Conservation (phyloP, 2,329 filamentous ascomycete genomes). For the Aspergillus felis region DNA sequence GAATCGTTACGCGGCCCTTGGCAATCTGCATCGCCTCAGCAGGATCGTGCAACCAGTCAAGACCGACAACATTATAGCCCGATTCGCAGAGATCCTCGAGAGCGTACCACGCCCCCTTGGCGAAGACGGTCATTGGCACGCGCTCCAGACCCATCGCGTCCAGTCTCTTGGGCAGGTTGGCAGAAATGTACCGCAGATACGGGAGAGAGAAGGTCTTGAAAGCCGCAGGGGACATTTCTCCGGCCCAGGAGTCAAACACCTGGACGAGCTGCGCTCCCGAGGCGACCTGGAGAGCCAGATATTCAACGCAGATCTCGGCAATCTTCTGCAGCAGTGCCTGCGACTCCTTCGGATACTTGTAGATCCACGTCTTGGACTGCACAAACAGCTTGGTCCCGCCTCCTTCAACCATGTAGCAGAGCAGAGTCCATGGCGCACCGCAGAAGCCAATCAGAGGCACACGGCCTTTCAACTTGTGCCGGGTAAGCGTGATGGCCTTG, state of each 20-base stretch:
- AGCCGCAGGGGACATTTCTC: constrained; percentile 77
- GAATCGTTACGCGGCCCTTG: constrained; percentile 73
- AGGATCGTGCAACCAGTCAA: constrained; percentile 93
- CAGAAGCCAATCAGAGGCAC: constrained; percentile 96
- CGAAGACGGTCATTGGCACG: constrained; percentile 97
- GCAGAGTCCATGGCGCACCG: constrained; percentile 90
- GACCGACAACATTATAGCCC: constrained; percentile 87
- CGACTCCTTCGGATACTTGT: constrained; percentile 75
- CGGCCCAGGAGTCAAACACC: constrained; percentile 98
- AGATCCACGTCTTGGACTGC: constrained; percentile 95
- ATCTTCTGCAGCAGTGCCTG: constrained; percentile 86
- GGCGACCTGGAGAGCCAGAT: constrained; percentile 84
- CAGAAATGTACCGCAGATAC: constrained; percentile 78
- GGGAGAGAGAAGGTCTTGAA: constrained; percentile 85
- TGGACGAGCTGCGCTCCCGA: constrained; percentile 94
- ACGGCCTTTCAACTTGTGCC: constrained; percentile 78
- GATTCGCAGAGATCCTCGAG: constrained; percentile 81
- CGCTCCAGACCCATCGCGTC: constrained; percentile 69
- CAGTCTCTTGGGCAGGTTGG: constrained; percentile 71
- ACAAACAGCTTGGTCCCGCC: constrained; percentile 94
- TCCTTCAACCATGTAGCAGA: constrained; percentile 99
- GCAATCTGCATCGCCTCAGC: constrained; percentile 77
- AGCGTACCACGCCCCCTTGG: constrained; percentile 95
- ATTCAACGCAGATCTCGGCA: constrained; percentile 88
- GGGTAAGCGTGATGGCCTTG: constrained; percentile 85